Conservation (phyloP, 495 filamentous ascomycete species). For the Mycothermus thermophilus region DNA sequence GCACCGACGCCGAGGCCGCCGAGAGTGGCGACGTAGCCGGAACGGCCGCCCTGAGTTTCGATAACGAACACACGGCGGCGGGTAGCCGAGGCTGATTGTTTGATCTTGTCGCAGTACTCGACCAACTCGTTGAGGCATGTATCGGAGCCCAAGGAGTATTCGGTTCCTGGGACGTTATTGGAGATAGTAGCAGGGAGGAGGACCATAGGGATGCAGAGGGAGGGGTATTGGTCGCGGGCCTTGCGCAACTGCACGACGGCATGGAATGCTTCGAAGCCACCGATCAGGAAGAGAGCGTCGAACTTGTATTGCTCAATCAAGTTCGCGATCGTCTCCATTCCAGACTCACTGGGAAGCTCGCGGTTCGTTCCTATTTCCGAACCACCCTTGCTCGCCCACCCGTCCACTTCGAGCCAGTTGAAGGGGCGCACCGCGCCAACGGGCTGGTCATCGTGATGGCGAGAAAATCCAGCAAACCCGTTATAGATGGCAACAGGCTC, state of each 20-base stretch:
- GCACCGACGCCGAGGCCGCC: constrained; percentile 82
- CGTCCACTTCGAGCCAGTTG: constrained; percentile 83
- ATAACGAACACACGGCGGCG: constrained; percentile 92
- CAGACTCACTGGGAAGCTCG: constrained; percentile 70
- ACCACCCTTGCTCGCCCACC: constrained; percentile 91
- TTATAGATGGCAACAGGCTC: constrained; percentile 88
- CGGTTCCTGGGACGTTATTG: constrained; percentile 96
- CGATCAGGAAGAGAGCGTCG: constrained; percentile 82
- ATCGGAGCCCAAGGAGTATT: constrained; percentile 93
- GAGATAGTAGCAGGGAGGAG: constrained; percentile 92
- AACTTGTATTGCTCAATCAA: constrained; percentile 78
- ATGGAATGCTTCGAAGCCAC: constrained; percentile 96
- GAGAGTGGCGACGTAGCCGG: constrained; percentile 86
- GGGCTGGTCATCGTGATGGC: constrained; percentile 76
- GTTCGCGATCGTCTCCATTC: constrained; percentile 67
- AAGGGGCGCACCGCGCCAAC: constrained; percentile 71
- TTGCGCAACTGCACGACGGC: constrained; percentile 73
- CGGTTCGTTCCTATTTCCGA: constrained; percentile 98
- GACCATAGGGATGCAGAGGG: constrained; percentile 86
- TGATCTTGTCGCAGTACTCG: constrained; percentile 91
- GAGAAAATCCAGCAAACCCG: constrained; percentile 86
- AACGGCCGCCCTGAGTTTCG: constrained; percentile 91
- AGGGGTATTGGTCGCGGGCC: constrained; percentile 60
- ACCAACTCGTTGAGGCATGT: constrained; percentile 97
- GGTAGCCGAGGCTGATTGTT: constrained; percentile 87